Conservation (phyloP, 768 basidiomycete genomes). For the Auriscalpium microsporum region DNA sequence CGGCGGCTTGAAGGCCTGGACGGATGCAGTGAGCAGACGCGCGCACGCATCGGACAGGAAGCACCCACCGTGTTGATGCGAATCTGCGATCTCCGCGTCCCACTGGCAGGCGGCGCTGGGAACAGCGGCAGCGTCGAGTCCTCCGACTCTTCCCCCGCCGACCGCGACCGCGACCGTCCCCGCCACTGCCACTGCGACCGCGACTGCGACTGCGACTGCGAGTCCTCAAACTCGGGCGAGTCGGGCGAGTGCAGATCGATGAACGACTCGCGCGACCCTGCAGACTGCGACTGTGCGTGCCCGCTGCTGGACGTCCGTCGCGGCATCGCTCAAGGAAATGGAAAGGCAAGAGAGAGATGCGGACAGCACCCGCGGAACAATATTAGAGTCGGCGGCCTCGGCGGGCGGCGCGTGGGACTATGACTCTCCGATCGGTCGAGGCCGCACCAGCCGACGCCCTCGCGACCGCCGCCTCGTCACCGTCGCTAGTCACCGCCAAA, state of each 20-base stretch:
- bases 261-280: slow-evolving; percentile 30
- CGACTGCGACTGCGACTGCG: background rate
- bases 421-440: background rate
- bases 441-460: too few species aligned
- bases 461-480: too few species aligned
- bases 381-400: background rate
- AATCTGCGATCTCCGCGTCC: background rate
- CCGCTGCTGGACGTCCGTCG: too few species aligned
- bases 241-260: slow-evolving; percentile 36
- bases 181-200: too few species aligned
- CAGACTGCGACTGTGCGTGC: too few species aligned
- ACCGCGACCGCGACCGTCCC: slow-evolving; percentile 2
- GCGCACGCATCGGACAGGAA: background rate
- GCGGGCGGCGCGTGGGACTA: background rate
- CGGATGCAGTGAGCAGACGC: too few species aligned
- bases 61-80: background rate
- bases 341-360: background rate
- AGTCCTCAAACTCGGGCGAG: slow-evolving; percentile 5
- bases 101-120: background rate
- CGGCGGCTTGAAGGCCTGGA: slow-evolving; percentile 29
- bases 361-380: background rate
- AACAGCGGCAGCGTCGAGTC: background rate
- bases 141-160: background rate
- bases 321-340: background rate
- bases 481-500: too few species aligned